Conservation (phyloP, 306 rosid genomes). For the Vigna hirtella region DNA sequence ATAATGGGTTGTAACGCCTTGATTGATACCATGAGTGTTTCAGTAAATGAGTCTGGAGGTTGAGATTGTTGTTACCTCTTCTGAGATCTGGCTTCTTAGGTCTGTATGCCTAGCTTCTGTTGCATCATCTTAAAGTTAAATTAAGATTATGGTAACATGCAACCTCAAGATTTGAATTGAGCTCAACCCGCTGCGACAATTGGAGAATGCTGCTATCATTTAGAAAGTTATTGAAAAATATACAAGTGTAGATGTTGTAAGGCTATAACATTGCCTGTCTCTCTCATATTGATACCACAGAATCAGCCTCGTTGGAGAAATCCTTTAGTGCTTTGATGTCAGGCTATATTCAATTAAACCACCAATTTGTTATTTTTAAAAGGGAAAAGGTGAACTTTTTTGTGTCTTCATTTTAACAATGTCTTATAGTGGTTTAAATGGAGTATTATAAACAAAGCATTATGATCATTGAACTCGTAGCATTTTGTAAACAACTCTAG, state of each 20-base stretch:
- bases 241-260: background rate
- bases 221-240: background rate
- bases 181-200: background rate
- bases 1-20: background rate
- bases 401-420: conserved; percentile 1
- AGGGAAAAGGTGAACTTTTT: conserved; percentile 17
- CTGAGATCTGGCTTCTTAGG: background rate
- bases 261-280: no score
- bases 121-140: conserved; percentile 1
- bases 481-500: conserved; percentile 18
- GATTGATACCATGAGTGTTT: background rate
- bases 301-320: background rate
- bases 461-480: conserved; percentile 1
- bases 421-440: conserved; percentile 7
- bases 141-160: background rate
- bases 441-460: background rate
- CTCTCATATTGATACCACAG: background rate
- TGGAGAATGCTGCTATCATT: background rate
- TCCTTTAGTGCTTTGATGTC: conserved; percentile 3
- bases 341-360: background rate
- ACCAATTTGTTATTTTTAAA: conserved; percentile 4
- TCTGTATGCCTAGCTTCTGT: background rate
- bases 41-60: background rate
- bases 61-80: background rate
- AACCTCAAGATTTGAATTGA: conserved; percentile 1